A percentile compares a stretch with the other conserved stretches of the same genome.
Conservation (phyloP, 2,329 filamentous ascomycete genomes). For the Xylaria sp. region DNA sequence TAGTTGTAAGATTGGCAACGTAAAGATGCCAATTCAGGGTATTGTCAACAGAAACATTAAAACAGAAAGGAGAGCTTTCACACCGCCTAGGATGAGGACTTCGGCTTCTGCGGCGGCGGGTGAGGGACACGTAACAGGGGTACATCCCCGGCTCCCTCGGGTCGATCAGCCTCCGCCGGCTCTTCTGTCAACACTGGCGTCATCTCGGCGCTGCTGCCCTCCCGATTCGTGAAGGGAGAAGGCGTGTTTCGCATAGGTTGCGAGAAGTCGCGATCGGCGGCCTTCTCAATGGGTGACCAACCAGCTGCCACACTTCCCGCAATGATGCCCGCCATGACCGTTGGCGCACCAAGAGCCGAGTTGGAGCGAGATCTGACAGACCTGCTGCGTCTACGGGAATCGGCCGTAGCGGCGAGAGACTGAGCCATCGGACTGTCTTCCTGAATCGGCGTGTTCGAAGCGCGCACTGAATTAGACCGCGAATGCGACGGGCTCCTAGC, state of each 20-base stretch:
- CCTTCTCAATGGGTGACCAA: slow-evolving; percentile 64
- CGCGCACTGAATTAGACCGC: slow-evolving; percentile 56
- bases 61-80: slow-evolving; percentile 19
- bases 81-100: slow-evolving; percentile 32
- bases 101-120: slow-evolving; percentile 30
- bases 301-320: slow-evolving; percentile 70
- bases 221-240: slow-evolving; percentile 29
- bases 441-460: slow-evolving; percentile 58
- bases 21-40: slow-evolving; percentile 4
- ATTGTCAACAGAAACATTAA: slow-evolving; percentile 21
- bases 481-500: slow-evolving; percentile 60
- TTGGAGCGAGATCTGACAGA: slow-evolving; percentile 62
- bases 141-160: slow-evolving; percentile 24
- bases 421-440: slow-evolving; percentile 47
- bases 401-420: slow-evolving; percentile 49
- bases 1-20: not conserved
- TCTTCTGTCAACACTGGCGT: slow-evolving; percentile 33
- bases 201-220: slow-evolving; percentile 27
- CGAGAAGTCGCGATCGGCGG: slow-evolving; percentile 34
- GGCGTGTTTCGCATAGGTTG: slow-evolving; percentile 32
- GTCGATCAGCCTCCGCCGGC: slow-evolving; percentile 32
- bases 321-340: slow-evolving; percentile 79
- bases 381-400: slow-evolving; percentile 60
- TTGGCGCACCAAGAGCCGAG: slow-evolving; percentile 67
- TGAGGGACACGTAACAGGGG: slow-evolving; percentile 30